phyloP scores from a whole-genome alignment of 202 grass and related monocot species.

The Cymbopogon flexuosus region DNA sequence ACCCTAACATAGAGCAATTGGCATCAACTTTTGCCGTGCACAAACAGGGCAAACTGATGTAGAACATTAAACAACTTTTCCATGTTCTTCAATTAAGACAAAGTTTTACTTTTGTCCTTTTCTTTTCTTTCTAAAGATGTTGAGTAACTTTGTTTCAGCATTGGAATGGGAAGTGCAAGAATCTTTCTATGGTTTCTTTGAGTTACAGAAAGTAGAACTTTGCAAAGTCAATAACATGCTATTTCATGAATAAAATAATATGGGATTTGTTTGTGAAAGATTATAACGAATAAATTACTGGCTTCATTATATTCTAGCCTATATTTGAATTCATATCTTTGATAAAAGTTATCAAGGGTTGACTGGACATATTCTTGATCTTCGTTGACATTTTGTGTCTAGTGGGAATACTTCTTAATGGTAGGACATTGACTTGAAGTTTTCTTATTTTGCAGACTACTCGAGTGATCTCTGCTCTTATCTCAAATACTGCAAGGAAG shows the following conservation, averaged over 20 bases:
- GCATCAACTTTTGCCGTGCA: background rate
- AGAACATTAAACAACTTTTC: background rate
- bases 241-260: background rate
- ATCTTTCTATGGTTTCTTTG: background rate
- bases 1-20: background rate
- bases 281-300: background rate
- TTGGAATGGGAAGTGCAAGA: background rate
- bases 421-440: background rate
- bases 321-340: background rate
- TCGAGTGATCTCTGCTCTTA: conserved; percentile 54
- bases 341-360: conserved; percentile 10
- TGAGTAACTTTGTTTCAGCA: background rate
- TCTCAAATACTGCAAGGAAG: conserved; percentile 77
- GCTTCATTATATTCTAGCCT: background rate
- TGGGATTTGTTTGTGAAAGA: background rate
- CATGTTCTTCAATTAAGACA: background rate
- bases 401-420: background rate
- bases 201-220: background rate
- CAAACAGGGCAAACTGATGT: background rate
- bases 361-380: conserved; percentile 1
- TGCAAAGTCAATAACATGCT: background rate
- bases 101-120: background rate
- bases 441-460: conserved; percentile 55
- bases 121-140: background rate
- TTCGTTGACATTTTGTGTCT: background rate